phyloP scores from a whole-genome alignment of 352 stramenopile genomes.

The Halophytophthora polymorphica region DNA sequence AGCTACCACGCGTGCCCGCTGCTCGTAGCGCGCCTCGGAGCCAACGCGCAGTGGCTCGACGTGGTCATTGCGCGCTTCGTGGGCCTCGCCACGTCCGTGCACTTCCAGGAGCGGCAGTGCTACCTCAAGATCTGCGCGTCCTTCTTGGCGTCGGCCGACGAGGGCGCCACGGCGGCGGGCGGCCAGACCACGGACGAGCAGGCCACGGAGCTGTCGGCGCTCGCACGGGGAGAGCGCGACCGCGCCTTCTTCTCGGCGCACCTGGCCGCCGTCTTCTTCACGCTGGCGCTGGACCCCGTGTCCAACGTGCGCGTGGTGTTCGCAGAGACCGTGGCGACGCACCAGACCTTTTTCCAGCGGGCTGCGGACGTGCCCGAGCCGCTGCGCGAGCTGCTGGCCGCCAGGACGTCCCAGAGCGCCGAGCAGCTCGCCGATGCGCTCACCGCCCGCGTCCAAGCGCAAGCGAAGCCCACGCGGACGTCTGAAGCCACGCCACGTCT shows the following conservation, averaged over 20 bases:
- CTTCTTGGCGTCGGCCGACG: conserved; percentile 32
- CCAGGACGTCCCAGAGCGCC: conserved; percentile 16
- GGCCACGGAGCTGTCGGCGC: conserved; percentile 6
- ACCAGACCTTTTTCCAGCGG: conserved; percentile 40
- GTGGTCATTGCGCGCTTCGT: conserved; percentile 48
- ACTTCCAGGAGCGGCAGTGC: conserved; percentile 69
- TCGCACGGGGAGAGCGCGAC: background rate
- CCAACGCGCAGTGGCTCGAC: conserved; percentile 45
- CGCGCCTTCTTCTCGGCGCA: conserved; percentile 48
- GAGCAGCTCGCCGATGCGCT: conserved; percentile 33
- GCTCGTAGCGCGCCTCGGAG: conserved; percentile 44
- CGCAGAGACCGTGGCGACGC: conserved; percentile 37
- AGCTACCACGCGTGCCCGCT: conserved; percentile 71
- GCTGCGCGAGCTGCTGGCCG: conserved; percentile 20
- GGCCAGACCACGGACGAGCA: conserved; percentile 2
- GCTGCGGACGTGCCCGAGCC: conserved; percentile 24
- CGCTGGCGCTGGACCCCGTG: conserved; percentile 54
- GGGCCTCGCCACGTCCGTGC: conserved; percentile 42
- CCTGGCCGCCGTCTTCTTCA: conserved; percentile 52
- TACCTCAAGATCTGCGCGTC: conserved; percentile 63
- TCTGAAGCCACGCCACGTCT: conserved; percentile 2
- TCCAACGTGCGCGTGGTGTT: conserved; percentile 76
- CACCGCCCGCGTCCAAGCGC: conserved; percentile 15
- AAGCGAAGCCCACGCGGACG: conserved; percentile 6
- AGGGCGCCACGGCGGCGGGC: conserved; percentile 3